Evolutionary conservation across 371 early-diverging fungal species (phyloP), one percentile per base, ranked within the genome.

Genomic region (Conidiobolus incongruus): DNA sequence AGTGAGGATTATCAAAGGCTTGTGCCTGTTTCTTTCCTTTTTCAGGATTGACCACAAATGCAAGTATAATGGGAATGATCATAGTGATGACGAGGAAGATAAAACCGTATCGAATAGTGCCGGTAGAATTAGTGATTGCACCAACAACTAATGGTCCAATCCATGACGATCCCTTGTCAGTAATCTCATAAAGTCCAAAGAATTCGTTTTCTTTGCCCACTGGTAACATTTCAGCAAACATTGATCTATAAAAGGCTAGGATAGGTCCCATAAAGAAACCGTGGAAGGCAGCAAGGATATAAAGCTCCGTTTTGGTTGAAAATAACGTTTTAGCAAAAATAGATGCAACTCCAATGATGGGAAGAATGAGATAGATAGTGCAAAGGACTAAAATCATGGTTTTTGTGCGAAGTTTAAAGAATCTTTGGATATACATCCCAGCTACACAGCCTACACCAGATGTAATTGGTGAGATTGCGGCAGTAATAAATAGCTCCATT

Each of bases 121-220:
- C 45, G 0, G 66, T 62, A 2, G 48, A 42, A 29, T 63, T 49
- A 1, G 58, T 58, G 28, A 78, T 68, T 17, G 57, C 64, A 8
- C 60, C 72, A 35, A 70, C 60, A 0, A 71, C 54, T 1, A 70
- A 53, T 5, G 76, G 76, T 2, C 79, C 79, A 15, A 72, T 52
- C 64, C 70, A 75, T 15, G 68, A 52, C 1, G 64, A 61, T 0
- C 70, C 66, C 49, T 73, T 72, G 52, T 72, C 69, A 30, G 68
- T 63, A 22, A 77, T 59, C 16, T 68, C 68, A 51, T 62, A 67
- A 2, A 71, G 45, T 12, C 59, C 62, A 47, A 70, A 71, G 30
- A 71, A 68, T 43, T 65, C 54, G 22, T 59, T 61, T 50, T 68
- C 70, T 42, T 56, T 53, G 6, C 72, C 72, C 2, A 40, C 47